Conservation (phyloP, 179 eudicot genomes). For the Kewa caespitosa region DNA sequence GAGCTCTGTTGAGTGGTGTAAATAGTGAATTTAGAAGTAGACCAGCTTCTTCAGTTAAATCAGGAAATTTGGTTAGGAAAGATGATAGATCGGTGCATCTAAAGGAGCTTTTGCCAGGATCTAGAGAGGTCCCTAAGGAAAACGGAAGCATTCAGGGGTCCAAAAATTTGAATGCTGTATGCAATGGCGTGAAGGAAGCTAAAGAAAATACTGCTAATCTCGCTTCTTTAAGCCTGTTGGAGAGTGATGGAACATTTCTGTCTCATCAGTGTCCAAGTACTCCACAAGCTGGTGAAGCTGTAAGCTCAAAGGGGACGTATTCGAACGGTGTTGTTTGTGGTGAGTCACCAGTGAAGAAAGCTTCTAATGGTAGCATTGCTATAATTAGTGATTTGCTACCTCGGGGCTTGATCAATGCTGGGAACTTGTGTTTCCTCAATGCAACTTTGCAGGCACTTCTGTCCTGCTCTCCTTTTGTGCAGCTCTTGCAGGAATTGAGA, state of each 20-base stretch:
- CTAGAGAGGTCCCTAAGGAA: constrained; percentile 35
- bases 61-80: constrained; percentile 26
- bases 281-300: constrained; percentile 21
- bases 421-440: constrained; percentile 89
- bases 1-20: constrained; percentile 40
- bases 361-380: constrained; percentile 43
- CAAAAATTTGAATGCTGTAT: constrained; percentile 14
- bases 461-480: constrained; percentile 84
- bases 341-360: constrained; percentile 28
- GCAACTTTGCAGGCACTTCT: constrained; percentile 87
- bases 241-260: constrained; percentile 23
- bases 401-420: constrained; percentile 84
- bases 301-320: constrained; percentile 23
- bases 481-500: constrained; percentile 68
- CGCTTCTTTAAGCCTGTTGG: constrained; percentile 34
- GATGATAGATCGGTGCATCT: constrained; percentile 12
- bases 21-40: constrained; percentile 27
- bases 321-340: constrained; percentile 34
- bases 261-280: constrained; percentile 25
- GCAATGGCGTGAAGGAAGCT: constrained; percentile 41
- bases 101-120: constrained; percentile 24
- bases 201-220: constrained; percentile 32
- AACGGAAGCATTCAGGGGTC: constrained; percentile 43
- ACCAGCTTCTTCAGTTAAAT: constrained; percentile 33
- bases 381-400: constrained; percentile 50